phyloP scores from a whole-genome alignment of 306 rosid species.

The Arachis stenosperma region DNA sequence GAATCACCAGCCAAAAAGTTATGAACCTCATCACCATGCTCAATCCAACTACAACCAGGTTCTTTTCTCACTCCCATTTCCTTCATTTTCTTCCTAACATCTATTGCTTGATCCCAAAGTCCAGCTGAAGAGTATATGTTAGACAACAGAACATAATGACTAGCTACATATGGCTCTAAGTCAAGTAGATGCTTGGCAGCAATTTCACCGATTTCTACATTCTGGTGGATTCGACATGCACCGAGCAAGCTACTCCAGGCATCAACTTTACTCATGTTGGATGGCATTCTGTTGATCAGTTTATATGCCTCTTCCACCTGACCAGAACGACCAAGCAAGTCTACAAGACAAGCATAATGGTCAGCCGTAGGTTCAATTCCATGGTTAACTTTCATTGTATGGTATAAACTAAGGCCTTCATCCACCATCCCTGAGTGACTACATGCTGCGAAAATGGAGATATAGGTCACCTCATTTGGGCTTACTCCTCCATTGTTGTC shows the following conservation, averaged over 20 bases:
- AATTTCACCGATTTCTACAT: slow-evolving; percentile 69
- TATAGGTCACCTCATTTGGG: slow-evolving; percentile 59
- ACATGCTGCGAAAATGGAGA: slow-evolving; percentile 60
- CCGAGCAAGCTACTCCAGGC: slow-evolving; percentile 84
- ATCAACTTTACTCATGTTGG: slow-evolving; percentile 49
- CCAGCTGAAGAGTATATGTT: slow-evolving; percentile 83
- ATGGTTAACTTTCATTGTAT: slow-evolving; percentile 62
- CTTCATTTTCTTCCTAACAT: slow-evolving; percentile 76
- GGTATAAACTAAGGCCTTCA: slow-evolving; percentile 60
- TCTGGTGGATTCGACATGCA: slow-evolving; percentile 66
- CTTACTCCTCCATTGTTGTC: slow-evolving; percentile 41
- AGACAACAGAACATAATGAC: slow-evolving; percentile 83
- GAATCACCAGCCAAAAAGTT: slow-evolving; percentile 71
- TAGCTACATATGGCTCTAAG: slow-evolving; percentile 81
- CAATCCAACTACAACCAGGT: slow-evolving; percentile 95
- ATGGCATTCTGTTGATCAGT: slow-evolving; percentile 66
- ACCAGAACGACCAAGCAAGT: slow-evolving; percentile 91
- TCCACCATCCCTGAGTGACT: slow-evolving; percentile 62
- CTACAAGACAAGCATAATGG: slow-evolving; percentile 87
- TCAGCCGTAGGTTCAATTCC: slow-evolving; percentile 68
- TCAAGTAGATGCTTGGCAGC: slow-evolving; percentile 66
- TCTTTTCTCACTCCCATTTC: slow-evolving; percentile 81
- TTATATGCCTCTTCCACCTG: slow-evolving; percentile 66
- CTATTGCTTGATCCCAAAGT: slow-evolving; percentile 77
- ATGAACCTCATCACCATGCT: slow-evolving; percentile 81